These are phyloP conservation scores for Amborella trichopoda DNA, from an alignment of 164 flowering plant genomes.

Conservation along the genomic window DNA sequence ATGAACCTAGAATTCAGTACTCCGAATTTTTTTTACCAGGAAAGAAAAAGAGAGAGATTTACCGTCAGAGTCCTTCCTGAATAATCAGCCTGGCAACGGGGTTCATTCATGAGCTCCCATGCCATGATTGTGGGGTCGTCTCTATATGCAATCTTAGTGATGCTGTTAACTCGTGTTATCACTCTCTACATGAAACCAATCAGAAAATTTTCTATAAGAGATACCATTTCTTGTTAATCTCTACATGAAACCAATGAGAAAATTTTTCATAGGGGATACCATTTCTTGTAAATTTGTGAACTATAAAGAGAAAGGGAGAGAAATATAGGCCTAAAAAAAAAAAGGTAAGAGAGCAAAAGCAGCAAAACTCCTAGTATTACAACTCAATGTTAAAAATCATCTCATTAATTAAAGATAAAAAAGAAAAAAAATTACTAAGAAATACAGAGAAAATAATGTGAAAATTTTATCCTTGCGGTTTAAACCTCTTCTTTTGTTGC, in stretches of 20 bases:
- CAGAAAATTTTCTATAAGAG: background rate
- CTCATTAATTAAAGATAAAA: no score
- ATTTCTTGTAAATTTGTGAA: background rate
- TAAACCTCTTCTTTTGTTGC: no score
- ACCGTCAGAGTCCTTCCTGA: slow-evolving; percentile 17
- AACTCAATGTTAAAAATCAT: no score
- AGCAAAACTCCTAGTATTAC: no score
- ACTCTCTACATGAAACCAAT: slow-evolving; percentile 14
- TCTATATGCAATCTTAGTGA: slow-evolving; percentile 12
- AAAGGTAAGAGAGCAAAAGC: background rate
- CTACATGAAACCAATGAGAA: background rate
- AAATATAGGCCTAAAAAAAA: background rate
- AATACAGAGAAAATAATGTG: no score
- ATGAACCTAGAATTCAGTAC: background rate
- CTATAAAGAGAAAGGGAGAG: background rate
- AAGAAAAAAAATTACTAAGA: no score
- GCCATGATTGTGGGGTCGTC: slow-evolving; percentile 27
- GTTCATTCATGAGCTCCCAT: slow-evolving; percentile 32
- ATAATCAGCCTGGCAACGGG: slow-evolving; percentile 19
- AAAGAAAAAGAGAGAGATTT: background rate
- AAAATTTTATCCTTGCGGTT: no score
- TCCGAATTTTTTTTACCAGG: background rate
- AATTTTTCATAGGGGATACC: background rate
- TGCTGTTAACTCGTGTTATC: slow-evolving; percentile 20
- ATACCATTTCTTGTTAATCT: background rate